Conservation (phyloP, 2,329 filamentous ascomycete genomes). For the Diaporthe destruens region DNA sequence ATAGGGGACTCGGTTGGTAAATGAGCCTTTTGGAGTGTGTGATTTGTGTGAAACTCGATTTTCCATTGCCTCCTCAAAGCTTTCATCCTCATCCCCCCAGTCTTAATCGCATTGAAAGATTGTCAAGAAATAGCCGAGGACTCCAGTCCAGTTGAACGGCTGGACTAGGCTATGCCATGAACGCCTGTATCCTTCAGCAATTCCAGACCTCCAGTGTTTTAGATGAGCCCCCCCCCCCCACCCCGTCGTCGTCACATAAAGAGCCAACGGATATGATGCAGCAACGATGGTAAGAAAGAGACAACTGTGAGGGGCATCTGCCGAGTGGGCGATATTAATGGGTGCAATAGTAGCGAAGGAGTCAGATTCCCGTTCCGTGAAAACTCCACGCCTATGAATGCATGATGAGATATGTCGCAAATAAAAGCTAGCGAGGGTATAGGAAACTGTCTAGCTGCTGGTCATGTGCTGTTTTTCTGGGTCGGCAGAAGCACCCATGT, state of each 20-base stretch:
- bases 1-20: background rate
- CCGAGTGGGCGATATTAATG: background rate
- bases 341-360: conserved; percentile 3
- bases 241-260: background rate
- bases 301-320: background rate
- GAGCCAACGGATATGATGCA: conserved; percentile 30
- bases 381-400: conserved; percentile 37
- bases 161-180: conserved; percentile 10
- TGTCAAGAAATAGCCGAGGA: conserved; percentile 6
- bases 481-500: background rate
- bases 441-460: conserved; percentile 24
- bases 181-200: conserved; percentile 32
- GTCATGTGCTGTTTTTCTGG: background rate
- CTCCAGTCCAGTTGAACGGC: conserved; percentile 1
- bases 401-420: conserved; percentile 23
- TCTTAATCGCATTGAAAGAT: conserved; percentile 26
- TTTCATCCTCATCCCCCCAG: background rate
- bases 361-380: conserved; percentile 16
- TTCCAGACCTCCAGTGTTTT: conserved; percentile 18
- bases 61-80: conserved; percentile 4
- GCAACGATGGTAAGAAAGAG: conserved; percentile 30
- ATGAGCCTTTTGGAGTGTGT: too few relatives aligned
- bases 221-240: conserved; percentile 15
- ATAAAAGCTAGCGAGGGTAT: conserved; percentile 24
- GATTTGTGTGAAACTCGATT: background rate